These are phyloP conservation scores for Penicillium sp. DNA, from an alignment of 2,329 filamentous ascomycete species.

Conservation along the genomic window DNA sequence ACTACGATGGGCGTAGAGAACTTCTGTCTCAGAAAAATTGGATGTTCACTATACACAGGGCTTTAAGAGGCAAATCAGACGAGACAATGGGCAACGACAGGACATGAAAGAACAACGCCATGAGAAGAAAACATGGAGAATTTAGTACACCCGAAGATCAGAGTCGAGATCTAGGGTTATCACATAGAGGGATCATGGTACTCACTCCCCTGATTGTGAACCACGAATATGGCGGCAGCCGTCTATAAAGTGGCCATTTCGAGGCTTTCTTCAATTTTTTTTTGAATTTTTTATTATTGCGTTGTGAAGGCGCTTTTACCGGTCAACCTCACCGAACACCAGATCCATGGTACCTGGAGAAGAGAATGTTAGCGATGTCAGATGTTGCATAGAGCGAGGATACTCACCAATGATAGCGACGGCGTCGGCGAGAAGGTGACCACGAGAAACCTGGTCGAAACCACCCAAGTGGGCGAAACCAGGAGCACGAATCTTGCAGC, in stretches of 20 bases:
- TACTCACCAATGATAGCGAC: conserved; percentile 80
- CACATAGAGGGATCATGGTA: conserved; percentile 12
- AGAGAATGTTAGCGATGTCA: conserved; percentile 18
- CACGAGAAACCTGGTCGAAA: conserved; percentile 89
- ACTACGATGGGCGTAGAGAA: neutral
- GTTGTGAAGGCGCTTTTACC: conserved; percentile 37
- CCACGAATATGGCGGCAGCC: conserved; percentile 15
- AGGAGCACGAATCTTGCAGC: conserved; percentile 94
- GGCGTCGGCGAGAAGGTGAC: conserved; percentile 91
- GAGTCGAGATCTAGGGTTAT: conserved; percentile 18
- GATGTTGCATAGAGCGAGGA: neutral
- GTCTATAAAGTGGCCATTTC: conserved; percentile 22
- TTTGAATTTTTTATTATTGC: conserved; percentile 21
- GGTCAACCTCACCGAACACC: conserved; percentile 72
- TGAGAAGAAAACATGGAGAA: conserved; percentile 28
- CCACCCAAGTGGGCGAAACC: conserved; percentile 93
- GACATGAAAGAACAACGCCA: conserved; percentile 36
- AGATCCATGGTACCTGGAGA: conserved; percentile 69
- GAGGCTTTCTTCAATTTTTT: conserved; percentile 23
- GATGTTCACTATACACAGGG: conserved; percentile 33
- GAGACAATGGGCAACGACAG: conserved; percentile 25
- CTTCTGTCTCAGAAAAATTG: conserved; percentile 19
- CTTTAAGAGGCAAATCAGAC: conserved; percentile 23
- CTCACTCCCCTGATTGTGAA: conserved; percentile 14
- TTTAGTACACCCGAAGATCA: conserved; percentile 23